Evolutionary conservation across 345 rosid species (phyloP).

Genomic region (Citropsis articulata): DNA sequence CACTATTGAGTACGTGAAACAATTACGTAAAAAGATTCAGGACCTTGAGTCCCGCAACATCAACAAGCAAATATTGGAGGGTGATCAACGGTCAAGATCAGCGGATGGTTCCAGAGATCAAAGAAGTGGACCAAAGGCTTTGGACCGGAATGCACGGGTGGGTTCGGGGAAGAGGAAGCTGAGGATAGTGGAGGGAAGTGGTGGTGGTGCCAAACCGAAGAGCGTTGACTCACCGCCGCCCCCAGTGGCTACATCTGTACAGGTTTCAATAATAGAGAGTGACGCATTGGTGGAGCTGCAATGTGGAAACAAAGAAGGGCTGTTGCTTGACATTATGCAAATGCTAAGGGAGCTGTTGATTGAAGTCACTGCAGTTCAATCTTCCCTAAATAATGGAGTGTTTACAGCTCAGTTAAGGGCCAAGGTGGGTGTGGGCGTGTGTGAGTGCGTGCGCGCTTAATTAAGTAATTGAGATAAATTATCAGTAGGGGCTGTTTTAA

Average conservation of each 20-base stretch:
- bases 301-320: slow-evolving; percentile 69
- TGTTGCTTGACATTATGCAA: slow-evolving; percentile 79
- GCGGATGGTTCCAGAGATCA: slow-evolving; percentile 38
- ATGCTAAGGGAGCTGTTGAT: slow-evolving; percentile 64
- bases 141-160: slow-evolving; percentile 34
- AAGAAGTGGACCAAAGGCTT: slow-evolving; percentile 23
- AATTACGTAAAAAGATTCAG: slow-evolving; percentile 69
- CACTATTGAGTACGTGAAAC: slow-evolving; percentile 92
- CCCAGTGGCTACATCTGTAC: slow-evolving; percentile 38
- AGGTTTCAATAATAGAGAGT: slow-evolving; percentile 92
- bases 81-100: slow-evolving; percentile 34
- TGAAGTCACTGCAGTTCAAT: slow-evolving; percentile 72
- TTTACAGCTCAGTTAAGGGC: slow-evolving; percentile 86
- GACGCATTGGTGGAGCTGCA: slow-evolving; percentile 81
- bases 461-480: too few relatives aligned
- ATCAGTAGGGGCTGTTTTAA: neutral
- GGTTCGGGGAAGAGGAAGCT: slow-evolving; percentile 49
- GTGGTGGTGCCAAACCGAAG: slow-evolving; percentile 44
- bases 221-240: slow-evolving; percentile 25
- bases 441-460: rapidly evolving
- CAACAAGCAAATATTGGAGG: slow-evolving; percentile 46
- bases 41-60: slow-evolving; percentile 61
- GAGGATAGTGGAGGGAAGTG: slow-evolving; percentile 42
- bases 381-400: slow-evolving; percentile 42
- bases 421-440: slow-evolving; percentile 36